Conservation (phyloP, 768 basidiomycete species). For the Rhodotorula taiwanensis region DNA sequence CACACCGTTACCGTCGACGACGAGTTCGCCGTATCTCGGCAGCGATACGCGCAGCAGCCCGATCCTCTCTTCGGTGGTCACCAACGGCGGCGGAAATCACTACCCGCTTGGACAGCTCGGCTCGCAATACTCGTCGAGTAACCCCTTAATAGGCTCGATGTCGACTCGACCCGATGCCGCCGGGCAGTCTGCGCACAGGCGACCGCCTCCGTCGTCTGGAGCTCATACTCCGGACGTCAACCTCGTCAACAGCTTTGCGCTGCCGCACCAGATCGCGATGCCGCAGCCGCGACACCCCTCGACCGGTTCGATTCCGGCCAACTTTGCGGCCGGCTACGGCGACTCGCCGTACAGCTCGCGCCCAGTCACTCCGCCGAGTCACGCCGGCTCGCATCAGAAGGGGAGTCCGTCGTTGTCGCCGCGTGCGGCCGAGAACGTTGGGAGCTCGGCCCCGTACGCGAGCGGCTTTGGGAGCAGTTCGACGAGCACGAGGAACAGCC, state of each 20-base stretch:
- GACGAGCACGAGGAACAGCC: neutral
- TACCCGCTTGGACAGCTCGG: neutral
- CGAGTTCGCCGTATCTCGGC: conserved; percentile 1
- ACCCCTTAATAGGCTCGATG: neutral
- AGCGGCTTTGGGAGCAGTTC: neutral
- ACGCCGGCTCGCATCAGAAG: too few species aligned
- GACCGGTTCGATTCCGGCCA: neutral
- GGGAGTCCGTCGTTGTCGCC: too few species aligned
- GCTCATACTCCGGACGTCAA: conserved; percentile 25
- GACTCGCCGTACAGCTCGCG: neutral
- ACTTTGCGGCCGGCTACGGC: neutral
- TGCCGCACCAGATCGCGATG: neutral
- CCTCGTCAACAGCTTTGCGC: neutral
- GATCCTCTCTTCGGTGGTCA: too few species aligned
- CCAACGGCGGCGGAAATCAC: too few species aligned
- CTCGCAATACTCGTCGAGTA: neutral
- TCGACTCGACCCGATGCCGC: neutral
- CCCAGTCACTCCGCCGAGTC: too few species aligned
- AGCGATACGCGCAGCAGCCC: neutral
- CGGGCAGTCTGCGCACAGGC: conserved; percentile 2
- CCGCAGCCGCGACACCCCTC: neutral
- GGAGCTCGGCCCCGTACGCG: too few species aligned
- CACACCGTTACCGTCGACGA: conserved; percentile 4
- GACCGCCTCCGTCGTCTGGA: conserved; percentile 18
- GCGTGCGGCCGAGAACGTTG: too few species aligned